Conservation (phyloP, 1,284 basidiomycete species). For the Exsudoporus floridanus region DNA sequence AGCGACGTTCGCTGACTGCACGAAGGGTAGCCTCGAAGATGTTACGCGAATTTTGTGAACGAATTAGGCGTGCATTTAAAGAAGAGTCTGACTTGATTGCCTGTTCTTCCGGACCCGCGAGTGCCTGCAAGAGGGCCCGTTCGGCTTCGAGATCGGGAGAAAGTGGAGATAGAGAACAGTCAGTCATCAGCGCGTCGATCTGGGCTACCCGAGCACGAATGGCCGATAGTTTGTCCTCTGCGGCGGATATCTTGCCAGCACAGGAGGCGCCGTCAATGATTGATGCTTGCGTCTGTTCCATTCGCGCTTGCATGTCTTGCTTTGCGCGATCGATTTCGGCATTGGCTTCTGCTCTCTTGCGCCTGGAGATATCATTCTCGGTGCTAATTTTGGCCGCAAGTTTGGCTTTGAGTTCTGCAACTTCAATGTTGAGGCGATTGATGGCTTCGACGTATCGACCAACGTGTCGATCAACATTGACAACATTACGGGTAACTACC, state of each 20-base stretch:
- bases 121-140: constrained; percentile 62
- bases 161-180: constrained; percentile 40
- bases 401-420: constrained; percentile 84
- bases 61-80: constrained; percentile 60
- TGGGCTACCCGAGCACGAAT: constrained; percentile 68
- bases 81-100: constrained; percentile 60
- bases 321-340: constrained; percentile 70
- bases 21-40: constrained; percentile 85
- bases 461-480: constrained; percentile 90
- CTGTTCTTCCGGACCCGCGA: constrained; percentile 73
- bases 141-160: constrained; percentile 71
- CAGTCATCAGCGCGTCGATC: constrained; percentile 49
- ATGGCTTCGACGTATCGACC: constrained; percentile 94
- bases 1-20: constrained; percentile 75
- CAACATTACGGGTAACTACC: constrained; percentile 87
- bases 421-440: constrained; percentile 80
- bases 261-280: constrained; percentile 79
- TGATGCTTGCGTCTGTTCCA: constrained; percentile 63
- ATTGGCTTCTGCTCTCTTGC: constrained; percentile 67
- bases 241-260: constrained; percentile 71
- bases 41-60: constrained; percentile 71
- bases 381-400: constrained; percentile 64
- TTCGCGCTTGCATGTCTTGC: constrained; percentile 65
- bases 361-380: constrained; percentile 61
- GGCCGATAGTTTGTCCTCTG: constrained; percentile 68